Evolutionary conservation across 2,329 filamentous ascomycete genomes (phyloP).

Genomic region (Colletotrichum plurivorum): DNA sequence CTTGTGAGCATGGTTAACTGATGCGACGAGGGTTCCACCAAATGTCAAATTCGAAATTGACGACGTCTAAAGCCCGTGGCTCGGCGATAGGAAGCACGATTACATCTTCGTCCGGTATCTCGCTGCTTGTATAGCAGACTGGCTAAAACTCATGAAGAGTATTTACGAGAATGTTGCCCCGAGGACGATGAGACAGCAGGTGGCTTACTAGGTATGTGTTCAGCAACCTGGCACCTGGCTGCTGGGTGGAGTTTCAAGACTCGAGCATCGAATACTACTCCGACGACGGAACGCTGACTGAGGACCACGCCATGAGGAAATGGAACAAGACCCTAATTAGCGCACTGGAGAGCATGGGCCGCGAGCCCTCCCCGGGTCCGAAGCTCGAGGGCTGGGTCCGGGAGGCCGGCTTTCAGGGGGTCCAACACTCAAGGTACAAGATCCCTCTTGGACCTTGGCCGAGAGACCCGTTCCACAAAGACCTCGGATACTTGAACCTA

Average conservation of each 20-base stretch:
- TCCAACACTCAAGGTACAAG: slow-evolving; percentile 50
- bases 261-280: slow-evolving; percentile 40
- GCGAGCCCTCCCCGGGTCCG: slow-evolving; percentile 42
- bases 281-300: slow-evolving; percentile 43
- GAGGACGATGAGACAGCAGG: neutral
- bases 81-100: slow-evolving; percentile 46
- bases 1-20: neutral
- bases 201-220: neutral
- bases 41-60: slow-evolving; percentile 55
- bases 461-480: slow-evolving; percentile 42
- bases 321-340: slow-evolving; percentile 37
- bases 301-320: slow-evolving; percentile 21
- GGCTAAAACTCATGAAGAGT: slow-evolving; percentile 44
- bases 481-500: slow-evolving; percentile 39
- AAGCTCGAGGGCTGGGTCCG: slow-evolving; percentile 45
- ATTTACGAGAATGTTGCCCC: slow-evolving; percentile 43
- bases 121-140: slow-evolving; percentile 50
- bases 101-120: slow-evolving; percentile 55
- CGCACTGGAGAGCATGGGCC: slow-evolving; percentile 3
- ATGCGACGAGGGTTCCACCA: slow-evolving; percentile 44
- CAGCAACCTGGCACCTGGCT: slow-evolving; percentile 52
- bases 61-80: slow-evolving; percentile 50
- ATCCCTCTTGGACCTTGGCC: slow-evolving; percentile 53
- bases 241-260: slow-evolving; percentile 47
- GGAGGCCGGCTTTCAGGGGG: slow-evolving; percentile 53